phyloP scores from a whole-genome alignment of 1,139 yeast genomes.

The Debaryomyces coudertii region DNA sequence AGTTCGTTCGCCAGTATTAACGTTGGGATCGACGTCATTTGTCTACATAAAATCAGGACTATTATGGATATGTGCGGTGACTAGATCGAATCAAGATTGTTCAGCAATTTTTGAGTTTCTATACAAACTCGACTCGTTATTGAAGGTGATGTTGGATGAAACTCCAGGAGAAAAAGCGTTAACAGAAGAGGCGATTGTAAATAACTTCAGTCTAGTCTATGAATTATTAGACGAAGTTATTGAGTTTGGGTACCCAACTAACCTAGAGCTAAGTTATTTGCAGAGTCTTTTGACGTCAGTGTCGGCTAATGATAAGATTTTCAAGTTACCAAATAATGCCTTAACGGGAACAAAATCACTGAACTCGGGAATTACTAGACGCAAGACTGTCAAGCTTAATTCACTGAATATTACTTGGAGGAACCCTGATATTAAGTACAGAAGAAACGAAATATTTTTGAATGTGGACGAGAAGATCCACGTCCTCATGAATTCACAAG shows the following conservation, averaged over 20 bases:
- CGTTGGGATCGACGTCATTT: conserved; percentile 91
- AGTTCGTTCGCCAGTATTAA: conserved; percentile 77
- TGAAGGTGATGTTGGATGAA: conserved; percentile 28
- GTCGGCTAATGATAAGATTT: conserved; percentile 26
- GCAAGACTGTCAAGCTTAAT: conserved; percentile 11
- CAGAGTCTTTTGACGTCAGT: conserved; percentile 29
- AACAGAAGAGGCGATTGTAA: conserved; percentile 34
- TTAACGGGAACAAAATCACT: conserved; percentile 14
- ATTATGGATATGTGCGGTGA: conserved; percentile 83
- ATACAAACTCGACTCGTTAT: conserved; percentile 56
- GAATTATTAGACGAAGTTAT: conserved; percentile 78
- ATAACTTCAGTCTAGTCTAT: conserved; percentile 68
- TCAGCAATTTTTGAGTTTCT: conserved; percentile 79
- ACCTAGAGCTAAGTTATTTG: conserved; percentile 55
- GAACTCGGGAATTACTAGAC: conserved; percentile 11
- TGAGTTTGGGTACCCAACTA: conserved; percentile 83
- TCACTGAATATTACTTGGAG: conserved; percentile 61
- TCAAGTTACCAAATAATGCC: conserved; percentile 21
- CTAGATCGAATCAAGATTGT: conserved; percentile 87
- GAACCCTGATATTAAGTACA: conserved; percentile 68
- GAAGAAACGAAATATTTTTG: conserved; percentile 79
- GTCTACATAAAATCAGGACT: conserved; percentile 72
- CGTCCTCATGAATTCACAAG: conserved; percentile 62
- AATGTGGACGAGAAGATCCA: conserved; percentile 78
- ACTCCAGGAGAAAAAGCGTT: conserved; percentile 18